Base-by-base conservation (phyloP, 2,329 filamentous ascomycete genomes). In the Penicillium sp. region DNA sequence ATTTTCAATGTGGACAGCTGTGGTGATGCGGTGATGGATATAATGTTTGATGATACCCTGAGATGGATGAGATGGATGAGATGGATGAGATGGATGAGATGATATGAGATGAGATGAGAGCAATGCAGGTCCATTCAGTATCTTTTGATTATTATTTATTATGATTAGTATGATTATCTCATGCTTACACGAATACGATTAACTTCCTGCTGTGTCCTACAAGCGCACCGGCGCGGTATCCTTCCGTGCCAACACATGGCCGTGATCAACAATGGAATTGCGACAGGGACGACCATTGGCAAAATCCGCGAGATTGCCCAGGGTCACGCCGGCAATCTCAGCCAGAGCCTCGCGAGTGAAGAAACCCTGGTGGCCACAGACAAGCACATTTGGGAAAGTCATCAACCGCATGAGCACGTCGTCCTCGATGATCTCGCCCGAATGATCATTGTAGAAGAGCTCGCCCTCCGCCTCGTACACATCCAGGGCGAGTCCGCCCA, bases 341-440 rank as follows among this genome's bases (percentile, higher is more conserved):
- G 74, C 72, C 42, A 89, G 70, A 1, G 86, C 86, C 70, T 88
- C 85, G 27, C 80, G 73, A 4, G 85, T 88, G 61, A 89, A 86
- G 71, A 88, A 89, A 1, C 83, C 86, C 73, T 88, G 86, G 60
- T 89, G 86, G 0, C 85, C 85, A 56, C 81, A 85, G 52, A 89
- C 73, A 37, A 89, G 67, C 3, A 87, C 85, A 56, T 88, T 88
- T 52, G 80, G 85, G 61, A 88, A 88, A 0, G 84, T 87, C 70
- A 85, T 82, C 55, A 89, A 69, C 4, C 85, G 79, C 79, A 85
- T 85, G 37, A 89, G 73, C 49, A 81, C 75, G 60, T 88, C 85
- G 62, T 89, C 86, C 42, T 87, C 76, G 56, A 88, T 86, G 60
- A 88, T 84, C 55, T 85, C 79, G 12, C 75, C 78, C 4, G 83